Evolutionary conservation across 1,284 basidiomycete genomes (phyloP).

Genomic region (Salmacisia buchloeana): DNA sequence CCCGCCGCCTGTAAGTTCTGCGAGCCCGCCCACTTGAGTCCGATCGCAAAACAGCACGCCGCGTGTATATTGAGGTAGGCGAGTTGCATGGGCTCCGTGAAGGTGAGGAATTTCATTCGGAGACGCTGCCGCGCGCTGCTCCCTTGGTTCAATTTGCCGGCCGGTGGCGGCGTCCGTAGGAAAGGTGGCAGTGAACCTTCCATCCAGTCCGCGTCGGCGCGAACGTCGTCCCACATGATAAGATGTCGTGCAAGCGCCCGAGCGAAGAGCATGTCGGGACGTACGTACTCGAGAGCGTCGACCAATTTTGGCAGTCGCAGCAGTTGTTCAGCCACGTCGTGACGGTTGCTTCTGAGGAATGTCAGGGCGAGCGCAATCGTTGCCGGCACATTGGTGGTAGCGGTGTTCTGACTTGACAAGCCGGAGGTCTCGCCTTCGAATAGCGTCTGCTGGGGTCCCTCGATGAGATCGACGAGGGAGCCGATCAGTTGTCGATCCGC

Average conservation of each 20-base stretch:
- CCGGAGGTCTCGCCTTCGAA: slow-evolving; percentile 4
- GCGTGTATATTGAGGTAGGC: slow-evolving; percentile 52
- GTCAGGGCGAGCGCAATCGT: slow-evolving; percentile 83
- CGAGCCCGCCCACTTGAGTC: slow-evolving; percentile 80
- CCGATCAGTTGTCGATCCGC: slow-evolving; percentile 32
- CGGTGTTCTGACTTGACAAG: background rate
- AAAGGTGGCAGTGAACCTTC: slow-evolving; percentile 66
- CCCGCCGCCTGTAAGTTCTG: slow-evolving; percentile 64
- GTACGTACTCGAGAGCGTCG: slow-evolving; percentile 72
- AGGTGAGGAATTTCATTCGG: slow-evolving; percentile 12
- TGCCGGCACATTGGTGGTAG: slow-evolving; percentile 64
- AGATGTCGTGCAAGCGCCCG: slow-evolving; percentile 72
- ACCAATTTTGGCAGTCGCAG: slow-evolving; percentile 79
- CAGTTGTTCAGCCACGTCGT: slow-evolving; percentile 54
- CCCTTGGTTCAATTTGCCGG: slow-evolving; percentile 52
- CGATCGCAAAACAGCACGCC: slow-evolving; percentile 84
- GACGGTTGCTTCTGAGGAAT: slow-evolving; percentile 77
- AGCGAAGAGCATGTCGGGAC: slow-evolving; percentile 78
- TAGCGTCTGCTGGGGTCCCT: slow-evolving; percentile 7
- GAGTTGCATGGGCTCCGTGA: slow-evolving; percentile 24
- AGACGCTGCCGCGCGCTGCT: slow-evolving; percentile 79
- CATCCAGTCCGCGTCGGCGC: slow-evolving; percentile 72
- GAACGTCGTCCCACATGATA: slow-evolving; percentile 80
- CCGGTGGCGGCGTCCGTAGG: slow-evolving; percentile 59
- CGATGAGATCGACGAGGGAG: slow-evolving; percentile 27